Percentiles rank a stretch among this genome's conserved stretches.
Evolutionary conservation across 306 rosid genomes (phyloP).

Genomic region (Quercus bicolor): DNA sequence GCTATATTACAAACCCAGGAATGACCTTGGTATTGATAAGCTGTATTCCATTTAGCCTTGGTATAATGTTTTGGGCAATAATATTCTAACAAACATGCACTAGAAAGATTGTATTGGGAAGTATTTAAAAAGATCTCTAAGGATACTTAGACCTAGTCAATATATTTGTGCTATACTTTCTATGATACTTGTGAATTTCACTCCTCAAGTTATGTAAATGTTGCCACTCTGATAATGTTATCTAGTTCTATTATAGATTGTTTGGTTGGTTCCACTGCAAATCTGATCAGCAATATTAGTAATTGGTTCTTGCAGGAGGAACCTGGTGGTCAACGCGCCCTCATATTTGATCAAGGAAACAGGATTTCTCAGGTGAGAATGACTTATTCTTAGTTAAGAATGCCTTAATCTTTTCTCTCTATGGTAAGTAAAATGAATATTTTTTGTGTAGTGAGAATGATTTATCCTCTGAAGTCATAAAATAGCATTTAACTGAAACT

Average conservation of each 20-base stretch:
- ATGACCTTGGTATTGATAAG: no score
- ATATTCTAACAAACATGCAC: not conserved
- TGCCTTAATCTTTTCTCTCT: not conserved
- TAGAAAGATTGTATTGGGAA: not conserved
- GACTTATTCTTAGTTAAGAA: conserved; percentile 4
- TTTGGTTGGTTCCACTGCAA: not conserved
- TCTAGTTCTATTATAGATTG: not conserved
- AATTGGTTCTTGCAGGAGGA: conserved; percentile 61
- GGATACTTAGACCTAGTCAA: no score
- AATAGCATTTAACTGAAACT: not conserved
- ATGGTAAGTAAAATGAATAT: not conserved
- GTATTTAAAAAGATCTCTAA: not conserved
- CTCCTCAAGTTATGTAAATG: not conserved
- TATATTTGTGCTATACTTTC: not conserved
- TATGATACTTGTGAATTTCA: not conserved
- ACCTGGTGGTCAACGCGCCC: conserved; percentile 98
- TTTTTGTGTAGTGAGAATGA: not conserved
- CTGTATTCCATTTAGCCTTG: no score
- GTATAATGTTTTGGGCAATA: no score
- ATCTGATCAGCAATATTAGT: not conserved
- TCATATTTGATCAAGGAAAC: conserved; percentile 92
- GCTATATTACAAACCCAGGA: no score
- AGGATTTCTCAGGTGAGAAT: conserved; percentile 81
- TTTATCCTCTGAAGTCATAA: not conserved
- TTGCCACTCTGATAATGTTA: not conserved